These are phyloP conservation scores for Sporothrix sp. DNA, from an alignment of 2,329 filamentous ascomycete species.

Conservation along the genomic window DNA sequence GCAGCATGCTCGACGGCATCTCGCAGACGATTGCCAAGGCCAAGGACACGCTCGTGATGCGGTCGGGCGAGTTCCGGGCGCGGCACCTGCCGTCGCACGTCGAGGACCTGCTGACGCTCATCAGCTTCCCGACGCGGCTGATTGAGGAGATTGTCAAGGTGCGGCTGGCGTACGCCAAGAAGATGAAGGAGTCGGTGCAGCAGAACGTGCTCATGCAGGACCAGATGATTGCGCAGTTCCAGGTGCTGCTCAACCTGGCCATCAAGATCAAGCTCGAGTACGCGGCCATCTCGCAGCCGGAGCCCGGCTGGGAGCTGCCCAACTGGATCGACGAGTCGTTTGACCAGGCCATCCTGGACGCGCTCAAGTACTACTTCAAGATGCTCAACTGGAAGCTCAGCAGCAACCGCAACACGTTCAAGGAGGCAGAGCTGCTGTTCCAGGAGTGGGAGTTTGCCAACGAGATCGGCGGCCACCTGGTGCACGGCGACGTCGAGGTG, in stretches of 20 bases:
- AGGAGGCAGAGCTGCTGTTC: conserved; percentile 92
- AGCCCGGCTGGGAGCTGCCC: conserved; percentile 89
- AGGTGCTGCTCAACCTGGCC: conserved; percentile 82
- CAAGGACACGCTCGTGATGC: conserved; percentile 80
- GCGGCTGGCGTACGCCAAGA: conserved; percentile 80
- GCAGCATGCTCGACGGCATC: conserved; percentile 77
- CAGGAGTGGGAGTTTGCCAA: conserved; percentile 98
- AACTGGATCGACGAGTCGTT: conserved; percentile 96
- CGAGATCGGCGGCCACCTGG: conserved; percentile 80
- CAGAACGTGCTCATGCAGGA: conserved; percentile 91
- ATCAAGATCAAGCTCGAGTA: conserved; percentile 90
- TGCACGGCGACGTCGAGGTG: conserved; percentile 89
- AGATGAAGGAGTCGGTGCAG: conserved; percentile 89
- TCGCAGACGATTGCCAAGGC: conserved; percentile 85
- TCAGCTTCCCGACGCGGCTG: conserved; percentile 92
- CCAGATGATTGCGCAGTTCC: conserved; percentile 96
- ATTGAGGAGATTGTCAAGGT: conserved; percentile 96
- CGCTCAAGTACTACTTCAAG: conserved; percentile 95
- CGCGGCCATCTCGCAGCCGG: conserved; percentile 68
- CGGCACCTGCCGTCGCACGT: conserved; percentile 92
- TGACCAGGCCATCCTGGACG: conserved; percentile 82
- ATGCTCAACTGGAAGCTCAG: conserved; percentile 97
- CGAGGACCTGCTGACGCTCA: conserved; percentile 87
- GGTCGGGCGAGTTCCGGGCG: conserved; percentile 73
- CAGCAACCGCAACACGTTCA: conserved; percentile 98